Evolutionary conservation across 495 filamentous ascomycete genomes (phyloP).

Genomic region (Thermochaetoides thermophila): DNA sequence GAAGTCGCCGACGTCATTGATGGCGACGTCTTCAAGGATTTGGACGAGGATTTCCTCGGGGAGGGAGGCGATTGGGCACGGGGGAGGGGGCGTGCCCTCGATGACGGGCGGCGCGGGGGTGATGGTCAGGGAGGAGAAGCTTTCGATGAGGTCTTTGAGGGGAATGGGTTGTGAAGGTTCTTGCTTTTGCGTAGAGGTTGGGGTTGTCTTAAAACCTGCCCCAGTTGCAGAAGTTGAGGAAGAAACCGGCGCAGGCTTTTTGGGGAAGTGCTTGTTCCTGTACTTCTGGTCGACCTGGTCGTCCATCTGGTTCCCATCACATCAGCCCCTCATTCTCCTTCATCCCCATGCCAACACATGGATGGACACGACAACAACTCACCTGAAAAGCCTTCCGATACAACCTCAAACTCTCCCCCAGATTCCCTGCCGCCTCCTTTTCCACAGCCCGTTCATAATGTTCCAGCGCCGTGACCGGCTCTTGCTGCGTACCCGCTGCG

Average conservation of each 20-base stretch:
- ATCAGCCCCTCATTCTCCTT: no score
- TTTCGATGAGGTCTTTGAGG: slow-evolving; percentile 59
- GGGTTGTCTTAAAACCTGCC: background rate
- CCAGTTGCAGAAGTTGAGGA: no score
- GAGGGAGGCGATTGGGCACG: slow-evolving; percentile 62
- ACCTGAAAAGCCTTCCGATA: slow-evolving; percentile 86
- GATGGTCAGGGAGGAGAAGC: slow-evolving; percentile 56
- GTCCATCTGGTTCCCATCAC: slow-evolving; percentile 47
- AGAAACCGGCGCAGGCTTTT: slow-evolving; percentile 22
- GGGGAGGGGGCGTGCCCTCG: slow-evolving; percentile 51
- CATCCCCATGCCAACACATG: slow-evolving; percentile 1
- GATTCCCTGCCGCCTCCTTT: slow-evolving; percentile 64
- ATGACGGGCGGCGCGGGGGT: slow-evolving; percentile 34
- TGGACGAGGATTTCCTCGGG: slow-evolving; percentile 70
- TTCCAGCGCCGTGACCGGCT: slow-evolving; percentile 70
- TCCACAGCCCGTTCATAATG: slow-evolving; percentile 89
- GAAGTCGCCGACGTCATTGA: slow-evolving; percentile 66
- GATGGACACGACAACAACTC: slow-evolving; percentile 7
- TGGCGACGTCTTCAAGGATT: slow-evolving; percentile 44
- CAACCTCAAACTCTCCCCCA: slow-evolving; percentile 78
- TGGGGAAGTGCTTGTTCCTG: slow-evolving; percentile 77
- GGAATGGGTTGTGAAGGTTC: slow-evolving; percentile 28
- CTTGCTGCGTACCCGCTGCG: slow-evolving; percentile 12
- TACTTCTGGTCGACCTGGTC: slow-evolving; percentile 70
- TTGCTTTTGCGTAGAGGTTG: background rate